Evolutionary conservation across 2,329 filamentous ascomycete genomes (phyloP).

Genomic region (Neobulgaria alba): DNA sequence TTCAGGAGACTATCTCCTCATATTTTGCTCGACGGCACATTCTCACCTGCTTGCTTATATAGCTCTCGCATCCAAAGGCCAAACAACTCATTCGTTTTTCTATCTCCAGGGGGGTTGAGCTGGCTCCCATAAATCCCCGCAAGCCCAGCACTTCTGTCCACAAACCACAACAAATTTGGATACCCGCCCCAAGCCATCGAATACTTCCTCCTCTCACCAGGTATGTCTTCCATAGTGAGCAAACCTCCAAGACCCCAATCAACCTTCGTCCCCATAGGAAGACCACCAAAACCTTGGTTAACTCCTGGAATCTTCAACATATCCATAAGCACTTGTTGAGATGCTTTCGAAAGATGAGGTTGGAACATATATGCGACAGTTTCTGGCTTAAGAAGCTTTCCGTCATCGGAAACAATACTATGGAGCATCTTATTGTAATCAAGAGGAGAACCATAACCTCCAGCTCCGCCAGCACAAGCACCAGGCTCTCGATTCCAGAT

Average conservation of each 20-base stretch:
- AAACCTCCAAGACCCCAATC: conserved; percentile 1
- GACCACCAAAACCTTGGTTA: no score
- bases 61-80: no score
- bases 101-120: no score
- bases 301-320: neutral
- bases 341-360: neutral
- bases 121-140: conserved; percentile 3
- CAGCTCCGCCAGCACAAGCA: conserved; percentile 30
- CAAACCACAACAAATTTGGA: conserved; percentile 1
- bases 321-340: neutral
- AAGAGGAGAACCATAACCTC: conserved; percentile 27
- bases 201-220: neutral
- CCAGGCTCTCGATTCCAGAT: conserved; percentile 10
- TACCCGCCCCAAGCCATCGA: neutral
- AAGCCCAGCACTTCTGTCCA: conserved; percentile 1
- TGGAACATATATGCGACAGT: conserved; percentile 38
- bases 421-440: conserved; percentile 37
- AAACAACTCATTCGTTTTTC: no score
- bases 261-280: neutral
- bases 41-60: no score
- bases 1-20: no score
- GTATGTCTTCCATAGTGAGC: neutral
- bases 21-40: no score
- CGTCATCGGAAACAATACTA: conserved; percentile 41
- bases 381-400: conserved; percentile 35